Evolutionary conservation across 2,329 filamentous ascomycete species (phyloP).

Genomic region (Colletotrichum sojae): DNA sequence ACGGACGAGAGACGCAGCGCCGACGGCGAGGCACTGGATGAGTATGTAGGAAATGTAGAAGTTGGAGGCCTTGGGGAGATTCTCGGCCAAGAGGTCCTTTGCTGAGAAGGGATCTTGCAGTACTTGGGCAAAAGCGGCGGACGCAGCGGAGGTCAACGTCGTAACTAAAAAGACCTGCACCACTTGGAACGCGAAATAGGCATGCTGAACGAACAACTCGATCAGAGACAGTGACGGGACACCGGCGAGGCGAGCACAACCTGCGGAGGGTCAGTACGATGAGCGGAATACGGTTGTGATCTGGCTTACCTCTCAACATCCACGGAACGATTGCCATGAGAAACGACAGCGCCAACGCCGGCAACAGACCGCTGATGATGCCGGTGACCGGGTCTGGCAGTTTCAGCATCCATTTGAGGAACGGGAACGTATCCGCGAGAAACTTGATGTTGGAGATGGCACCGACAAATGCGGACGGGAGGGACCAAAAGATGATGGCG

Average conservation of each 20-base stretch:
- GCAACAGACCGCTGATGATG: slow-evolving; percentile 86
- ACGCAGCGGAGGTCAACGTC: slow-evolving; percentile 81
- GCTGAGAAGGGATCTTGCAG: slow-evolving; percentile 54
- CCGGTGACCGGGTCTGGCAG: slow-evolving; percentile 80
- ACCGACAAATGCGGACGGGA: slow-evolving; percentile 84
- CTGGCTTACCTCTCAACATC: slow-evolving; percentile 75
- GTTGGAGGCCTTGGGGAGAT: slow-evolving; percentile 84
- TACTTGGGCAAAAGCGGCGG: slow-evolving; percentile 70
- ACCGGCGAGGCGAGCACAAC: slow-evolving; percentile 79
- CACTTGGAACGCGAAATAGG: slow-evolving; percentile 85
- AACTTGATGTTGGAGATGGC: slow-evolving; percentile 86
- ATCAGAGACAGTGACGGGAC: slow-evolving; percentile 78
- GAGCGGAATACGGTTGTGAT: not conserved
- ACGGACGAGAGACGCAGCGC: slow-evolving; percentile 81
- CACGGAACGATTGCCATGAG: slow-evolving; percentile 87
- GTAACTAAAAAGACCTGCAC: slow-evolving; percentile 89
- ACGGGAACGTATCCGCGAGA: slow-evolving; percentile 74
- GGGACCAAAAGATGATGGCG: slow-evolving; percentile 88
- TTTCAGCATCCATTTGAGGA: slow-evolving; percentile 79
- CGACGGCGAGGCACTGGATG: slow-evolving; percentile 87
- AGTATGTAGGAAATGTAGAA: slow-evolving; percentile 96
- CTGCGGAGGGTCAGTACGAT: slow-evolving; percentile 50
- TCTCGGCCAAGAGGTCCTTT: slow-evolving; percentile 70
- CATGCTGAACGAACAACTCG: slow-evolving; percentile 84
- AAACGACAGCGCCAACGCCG: slow-evolving; percentile 82